Conservation (phyloP, 1,284 basidiomycete genomes). For the Coniophora puteana region DNA sequence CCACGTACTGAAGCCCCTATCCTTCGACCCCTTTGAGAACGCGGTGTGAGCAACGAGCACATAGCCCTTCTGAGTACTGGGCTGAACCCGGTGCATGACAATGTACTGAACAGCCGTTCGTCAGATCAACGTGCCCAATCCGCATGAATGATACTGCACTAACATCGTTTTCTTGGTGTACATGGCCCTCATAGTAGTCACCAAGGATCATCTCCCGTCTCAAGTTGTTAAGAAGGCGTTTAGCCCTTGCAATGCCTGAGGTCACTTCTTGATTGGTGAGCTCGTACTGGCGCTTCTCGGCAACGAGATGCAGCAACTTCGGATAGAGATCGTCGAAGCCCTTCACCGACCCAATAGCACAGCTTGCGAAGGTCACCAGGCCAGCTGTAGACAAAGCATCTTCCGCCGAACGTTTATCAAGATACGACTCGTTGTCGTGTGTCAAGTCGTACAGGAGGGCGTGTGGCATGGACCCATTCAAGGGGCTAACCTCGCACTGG, state of each 20-base stretch:
- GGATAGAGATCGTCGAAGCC: slow-evolving; percentile 97
- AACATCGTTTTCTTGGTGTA: slow-evolving; percentile 92
- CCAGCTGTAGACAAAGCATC: slow-evolving; percentile 91
- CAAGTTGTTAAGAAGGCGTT: slow-evolving; percentile 81
- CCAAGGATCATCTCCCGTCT: slow-evolving; percentile 87
- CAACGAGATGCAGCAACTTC: slow-evolving; percentile 82
- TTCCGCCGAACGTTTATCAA: slow-evolving; percentile 87
- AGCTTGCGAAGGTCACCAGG: slow-evolving; percentile 82
- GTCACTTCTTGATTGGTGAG: slow-evolving; percentile 45
- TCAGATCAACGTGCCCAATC: slow-evolving; percentile 6
- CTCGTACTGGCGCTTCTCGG: slow-evolving; percentile 79
- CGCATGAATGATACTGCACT: slow-evolving; percentile 27
- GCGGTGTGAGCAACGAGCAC: slow-evolving; percentile 88
- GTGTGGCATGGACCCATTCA: slow-evolving; percentile 85
- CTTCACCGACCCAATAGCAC: slow-evolving; percentile 88
- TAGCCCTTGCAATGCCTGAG: slow-evolving; percentile 77
- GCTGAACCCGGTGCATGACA: slow-evolving; percentile 86
- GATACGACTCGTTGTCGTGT: slow-evolving; percentile 91
- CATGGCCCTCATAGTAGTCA: slow-evolving; percentile 86
- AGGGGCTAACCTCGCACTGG: slow-evolving; percentile 70
- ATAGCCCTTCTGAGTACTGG: slow-evolving; percentile 88
- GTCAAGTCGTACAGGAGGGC: slow-evolving; percentile 93
- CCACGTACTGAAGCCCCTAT: slow-evolving; percentile 68
- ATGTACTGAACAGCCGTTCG: slow-evolving; percentile 59
- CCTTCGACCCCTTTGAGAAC: slow-evolving; percentile 75